Base-by-base conservation (phyloP, 306 rosid species). In the Cicer cuneatum region DNA sequence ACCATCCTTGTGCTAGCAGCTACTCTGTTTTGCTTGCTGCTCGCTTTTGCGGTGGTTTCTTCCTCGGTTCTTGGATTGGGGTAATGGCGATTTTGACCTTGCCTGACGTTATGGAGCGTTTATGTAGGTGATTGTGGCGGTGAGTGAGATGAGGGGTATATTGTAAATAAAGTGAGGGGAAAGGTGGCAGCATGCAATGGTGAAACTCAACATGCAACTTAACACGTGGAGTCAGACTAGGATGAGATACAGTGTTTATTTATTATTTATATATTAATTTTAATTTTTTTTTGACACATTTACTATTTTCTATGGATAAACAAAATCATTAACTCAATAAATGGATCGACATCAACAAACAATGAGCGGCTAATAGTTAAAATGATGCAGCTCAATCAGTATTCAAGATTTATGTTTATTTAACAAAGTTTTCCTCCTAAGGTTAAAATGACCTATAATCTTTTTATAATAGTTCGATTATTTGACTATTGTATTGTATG, bases 181-280 rank as follows among this genome's bases (percentile, higher is more conserved):
- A 72, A 71, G 77, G 84, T 82, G 83, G 80, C 81, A 76, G 54
- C 85, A 63, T 77, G 75, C 40, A 43, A 15, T 1, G 21, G 56
- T 39, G 61, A 68, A 29, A 7, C 56, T 46, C 16, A 40, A 8
- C 87, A 84, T 84, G 87, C 87, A 84, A 37, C 14, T 37, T 64
- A 51, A 72, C 87, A 72, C 85, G 84, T 83, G 75, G 63, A 57
- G 39, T 56, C 7, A 1, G 2, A 16, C 18, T 15, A 12, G 41
- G 18, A 16, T 35, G n/a, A 48, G 33, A 10, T 2, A 3, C 5
- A 10, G n/a, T 45, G 5, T 8, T 29, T 29, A 3, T 29, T 3
- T 29, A 29, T 29, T 29, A 29, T 4, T 3, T 29, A 3, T 29
- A 29, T 29, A 29, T 29, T 29, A 3, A 29, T 29, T 29, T 29